Evolutionary conservation across 2,329 filamentous ascomycete species (phyloP), one percentile per base, ranked within the genome.

Genomic region (Bretziella fagacearum): DNA sequence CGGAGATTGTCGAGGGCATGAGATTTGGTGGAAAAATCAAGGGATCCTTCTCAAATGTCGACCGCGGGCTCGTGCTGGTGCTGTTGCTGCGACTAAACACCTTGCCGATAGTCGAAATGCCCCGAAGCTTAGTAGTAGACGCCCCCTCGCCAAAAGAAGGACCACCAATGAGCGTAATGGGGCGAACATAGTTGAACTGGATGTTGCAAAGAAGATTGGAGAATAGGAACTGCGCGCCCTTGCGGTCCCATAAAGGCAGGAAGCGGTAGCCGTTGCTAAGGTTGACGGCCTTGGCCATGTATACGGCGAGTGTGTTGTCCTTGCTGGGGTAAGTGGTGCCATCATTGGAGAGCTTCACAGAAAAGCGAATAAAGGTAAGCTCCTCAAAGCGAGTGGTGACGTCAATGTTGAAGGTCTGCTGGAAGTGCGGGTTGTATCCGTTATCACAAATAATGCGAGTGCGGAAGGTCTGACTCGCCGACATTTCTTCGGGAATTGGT

Each of bases 331-430:
- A 73, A 54, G 68, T 79, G 55, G 79, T 73, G 35, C 83, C 83
- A 58, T 89, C 84, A 50, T 76, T 70, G 1, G 86, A 87, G 54
- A 91, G 82, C 71, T 84, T 89, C 47, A 96, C 85, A 20, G 81
- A 87, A 75, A 85, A 94, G 39, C 86, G 82, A 45, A 98, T 79
- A 61, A 96, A 96, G 49, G 96, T 81, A 25, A 98, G 70, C 55
- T 91, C 85, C 0, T 89, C 87, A 58, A 89, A 87, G 58, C 93
- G 93, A n/a, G 91, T 96, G 41, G 85, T 85, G 20, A 95, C 70
- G 48, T 77, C 79, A 62, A 95, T 81, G 52, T 76, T 75, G 63
- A 89, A 83, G 49, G 74, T 73, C 55, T 84, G 77, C 55, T 87
- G 77, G 62, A 93, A 98, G 47, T 79, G 70, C 1, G 91, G 91